Conservation (phyloP, 208 protist genomes). For the Herpetomonas tarakana region DNA sequence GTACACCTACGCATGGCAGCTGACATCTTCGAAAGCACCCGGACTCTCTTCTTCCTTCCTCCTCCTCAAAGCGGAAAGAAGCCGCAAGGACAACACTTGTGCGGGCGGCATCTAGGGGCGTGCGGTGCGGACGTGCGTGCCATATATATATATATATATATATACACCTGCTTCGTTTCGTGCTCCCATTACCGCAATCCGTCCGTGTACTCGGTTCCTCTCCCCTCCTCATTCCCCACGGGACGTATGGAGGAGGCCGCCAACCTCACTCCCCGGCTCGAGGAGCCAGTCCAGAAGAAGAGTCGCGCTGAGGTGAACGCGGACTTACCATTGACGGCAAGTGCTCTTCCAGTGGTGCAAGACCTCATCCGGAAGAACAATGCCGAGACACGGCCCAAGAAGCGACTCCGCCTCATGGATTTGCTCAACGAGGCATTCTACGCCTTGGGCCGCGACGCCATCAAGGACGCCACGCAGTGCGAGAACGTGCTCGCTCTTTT, state of each 20-base stretch:
- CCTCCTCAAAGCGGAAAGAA: too few relatives aligned
- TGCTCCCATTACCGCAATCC: too few relatives aligned
- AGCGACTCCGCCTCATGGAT: conserved; percentile 37
- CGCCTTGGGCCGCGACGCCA: conserved; percentile 27
- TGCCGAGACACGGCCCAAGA: conserved; percentile 33
- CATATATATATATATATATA: too few relatives aligned
- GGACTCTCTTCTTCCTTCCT: too few relatives aligned
- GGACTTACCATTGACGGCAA: conserved; percentile 40
- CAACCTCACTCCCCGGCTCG: background rate
- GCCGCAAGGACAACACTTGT: too few relatives aligned
- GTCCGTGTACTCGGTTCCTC: too few relatives aligned
- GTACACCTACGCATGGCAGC: too few relatives aligned
- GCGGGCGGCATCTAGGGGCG: too few relatives aligned
- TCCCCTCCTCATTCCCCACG: too few relatives aligned
- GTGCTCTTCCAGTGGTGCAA: conserved; percentile 39
- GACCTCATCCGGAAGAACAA: conserved; percentile 63
- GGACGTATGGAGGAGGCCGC: background rate
- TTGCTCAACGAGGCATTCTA: conserved; percentile 71
- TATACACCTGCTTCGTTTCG: too few relatives aligned
- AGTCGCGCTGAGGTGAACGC: conserved; percentile 16
- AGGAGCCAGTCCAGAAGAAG: conserved; percentile 1
- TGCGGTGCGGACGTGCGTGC: too few relatives aligned
- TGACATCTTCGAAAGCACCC: too few relatives aligned
- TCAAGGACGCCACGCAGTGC: conserved; percentile 8
- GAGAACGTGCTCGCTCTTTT: conserved; percentile 30